Evolutionary conservation across 305 asterid genomes (phyloP).

Genomic region (Stenogyne calaminthoides): DNA sequence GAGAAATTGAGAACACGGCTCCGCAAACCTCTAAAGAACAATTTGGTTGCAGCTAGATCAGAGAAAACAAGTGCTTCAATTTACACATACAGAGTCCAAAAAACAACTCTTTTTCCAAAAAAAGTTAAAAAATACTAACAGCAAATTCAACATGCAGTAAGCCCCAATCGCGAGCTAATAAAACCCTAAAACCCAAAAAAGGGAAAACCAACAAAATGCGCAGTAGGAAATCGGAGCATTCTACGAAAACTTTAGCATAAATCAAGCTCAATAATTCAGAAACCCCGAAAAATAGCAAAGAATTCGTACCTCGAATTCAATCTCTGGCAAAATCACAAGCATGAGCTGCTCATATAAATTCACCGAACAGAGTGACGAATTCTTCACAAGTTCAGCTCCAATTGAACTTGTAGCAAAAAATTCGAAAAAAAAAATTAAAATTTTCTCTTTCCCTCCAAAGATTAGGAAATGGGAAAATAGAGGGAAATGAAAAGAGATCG

Average conservation of each 20-base stretch:
- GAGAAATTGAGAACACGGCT: not conserved
- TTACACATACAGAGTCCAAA: not conserved
- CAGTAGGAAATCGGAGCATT: conserved; percentile 10
- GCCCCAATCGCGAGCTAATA: conserved; percentile 32
- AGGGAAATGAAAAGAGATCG: conserved; percentile 50
- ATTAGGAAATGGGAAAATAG: conserved; percentile 40
- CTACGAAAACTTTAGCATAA: conserved; percentile 16
- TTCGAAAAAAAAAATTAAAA: conserved; percentile 29
- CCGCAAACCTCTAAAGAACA: not conserved
- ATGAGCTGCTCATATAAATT: conserved; percentile 30
- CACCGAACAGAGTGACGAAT: conserved; percentile 20
- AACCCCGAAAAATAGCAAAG: conserved; percentile 15
- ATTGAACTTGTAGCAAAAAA: conserved; percentile 1
- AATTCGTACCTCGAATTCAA: conserved; percentile 38
- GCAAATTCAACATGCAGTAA: conserved; percentile 35
- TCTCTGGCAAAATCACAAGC: conserved; percentile 22
- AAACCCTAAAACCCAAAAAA: conserved; percentile 35
- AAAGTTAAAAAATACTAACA: conserved; percentile 8
- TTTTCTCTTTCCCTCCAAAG: conserved; percentile 59
- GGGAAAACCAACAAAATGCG: not conserved
- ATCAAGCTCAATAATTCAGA: conserved; percentile 18
- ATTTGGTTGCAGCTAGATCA: conserved; percentile 16
- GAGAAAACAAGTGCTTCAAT: not conserved
- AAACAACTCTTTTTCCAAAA: not conserved
- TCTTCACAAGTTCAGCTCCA: conserved; percentile 15